These are phyloP conservation scores for Trypanosoma rangeli DNA, from an alignment of 208 protist genomes.

Conservation along the genomic window DNA sequence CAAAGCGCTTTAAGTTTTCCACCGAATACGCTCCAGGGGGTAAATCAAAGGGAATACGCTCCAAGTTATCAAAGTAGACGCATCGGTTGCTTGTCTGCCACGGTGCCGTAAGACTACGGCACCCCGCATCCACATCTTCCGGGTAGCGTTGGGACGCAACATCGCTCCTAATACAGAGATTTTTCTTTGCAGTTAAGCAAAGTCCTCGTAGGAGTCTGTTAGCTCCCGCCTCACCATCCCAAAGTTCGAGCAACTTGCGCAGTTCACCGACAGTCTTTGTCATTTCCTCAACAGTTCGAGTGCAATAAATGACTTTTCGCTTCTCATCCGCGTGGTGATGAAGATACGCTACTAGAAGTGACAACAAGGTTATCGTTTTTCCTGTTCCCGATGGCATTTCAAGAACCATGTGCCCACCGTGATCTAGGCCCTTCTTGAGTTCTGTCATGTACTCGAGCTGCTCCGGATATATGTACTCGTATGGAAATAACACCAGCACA, in stretches of 20 bases:
- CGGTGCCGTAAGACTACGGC: constrained; percentile 92
- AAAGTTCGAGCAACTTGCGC: constrained; percentile 79
- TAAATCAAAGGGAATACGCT: constrained; percentile 60
- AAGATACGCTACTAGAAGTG: constrained; percentile 95
- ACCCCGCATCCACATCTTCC: constrained; percentile 94
- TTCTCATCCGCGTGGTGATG: constrained; percentile 90
- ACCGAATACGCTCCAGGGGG: constrained; percentile 96
- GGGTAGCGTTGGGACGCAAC: constrained; percentile 64
- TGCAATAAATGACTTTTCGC: constrained; percentile 99
- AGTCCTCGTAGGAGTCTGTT: constrained; percentile 70
- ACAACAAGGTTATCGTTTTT: constrained; percentile 99
- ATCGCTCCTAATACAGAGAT: constrained; percentile 96
- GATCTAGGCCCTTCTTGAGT: constrained; percentile 94
- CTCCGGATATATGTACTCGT: constrained; percentile 98
- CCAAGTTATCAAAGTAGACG: constrained; percentile 79
- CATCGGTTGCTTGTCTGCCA: constrained; percentile 85
- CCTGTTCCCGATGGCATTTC: constrained; percentile 99
- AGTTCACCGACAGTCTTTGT: constrained; percentile 97
- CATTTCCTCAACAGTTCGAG: constrained; percentile 99
- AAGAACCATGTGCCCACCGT: constrained; percentile 95
- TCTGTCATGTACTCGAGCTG: constrained; percentile 98
- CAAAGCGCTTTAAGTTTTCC: constrained; percentile 94
- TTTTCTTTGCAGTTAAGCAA: constrained; percentile 92
- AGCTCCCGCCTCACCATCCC: constrained; percentile 53
- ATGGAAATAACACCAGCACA: constrained; percentile 98